Base-by-base conservation (phyloP, 768 basidiomycete species). In the Phlegmacium glaucopus region DNA sequence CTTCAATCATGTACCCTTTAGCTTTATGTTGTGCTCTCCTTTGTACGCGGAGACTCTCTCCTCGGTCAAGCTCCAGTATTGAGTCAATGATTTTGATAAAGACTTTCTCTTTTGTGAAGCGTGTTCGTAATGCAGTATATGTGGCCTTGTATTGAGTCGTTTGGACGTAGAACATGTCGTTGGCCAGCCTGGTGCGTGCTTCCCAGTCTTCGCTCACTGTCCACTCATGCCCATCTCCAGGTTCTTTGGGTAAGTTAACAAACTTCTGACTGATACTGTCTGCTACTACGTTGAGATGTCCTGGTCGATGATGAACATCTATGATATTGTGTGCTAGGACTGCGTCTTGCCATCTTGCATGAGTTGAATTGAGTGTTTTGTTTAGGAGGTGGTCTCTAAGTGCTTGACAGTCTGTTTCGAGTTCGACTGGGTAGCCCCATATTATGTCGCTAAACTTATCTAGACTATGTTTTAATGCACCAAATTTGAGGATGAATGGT, bases 371-470 rank as follows among this genome's bases (percentile, higher is more conserved):
- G 9, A 66, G 53, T 25, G 45, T 59, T 18, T 6, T 11, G 42
- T 34, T 66, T 1, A 55, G 4, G 0, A 73, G 51, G 2, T 61
- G 35, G 40, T 71, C 66, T 6, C 61, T 39, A 1, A 72, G 54
- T 2, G 68, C 68, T 32, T 65, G 58, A 48, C 69, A 71, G 51
- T 72, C 70, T 0, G 67, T 72, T 44, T 66, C 61, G 12, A 72
- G 38, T 36, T 69, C 60, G 0, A 72, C 43, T 1, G 64, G 67
- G 26, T 54, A 66, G 0, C 65, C 61, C 39, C 52, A 66, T 0
- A 65, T 53, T 0, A 55, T 58, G 41, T 68, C 54, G 1, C 54
- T 42, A 45, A 70, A 67, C 30, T 70, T 64, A 39, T 67, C 63
- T 0, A 67, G 29, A 0, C 45, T 43, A 40, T 54, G 69, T 32